Percentiles rank a stretch among this genome's conserved stretches.
phyloP scores from a whole-genome alignment of 768 basidiomycete genomes.

The Pleurotus tuoliensis region DNA sequence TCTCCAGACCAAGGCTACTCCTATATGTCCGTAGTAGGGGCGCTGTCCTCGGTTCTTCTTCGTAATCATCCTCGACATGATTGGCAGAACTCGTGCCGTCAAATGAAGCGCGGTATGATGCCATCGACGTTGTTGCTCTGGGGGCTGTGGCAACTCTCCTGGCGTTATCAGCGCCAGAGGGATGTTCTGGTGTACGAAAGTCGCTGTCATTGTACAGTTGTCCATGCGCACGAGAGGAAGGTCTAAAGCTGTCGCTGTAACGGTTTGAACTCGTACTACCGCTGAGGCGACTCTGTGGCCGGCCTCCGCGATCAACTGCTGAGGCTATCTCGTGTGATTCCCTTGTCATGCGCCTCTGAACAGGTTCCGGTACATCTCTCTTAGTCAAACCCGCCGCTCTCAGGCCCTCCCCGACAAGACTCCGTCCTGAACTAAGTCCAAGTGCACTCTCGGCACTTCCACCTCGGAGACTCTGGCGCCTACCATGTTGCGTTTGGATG shows the following conservation, averaged over 20 bases:
- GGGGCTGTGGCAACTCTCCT: slow-evolving; percentile 10
- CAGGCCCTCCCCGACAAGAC: slow-evolving; percentile 63
- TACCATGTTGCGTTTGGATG: slow-evolving; percentile 24
- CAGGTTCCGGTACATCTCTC: slow-evolving; percentile 19
- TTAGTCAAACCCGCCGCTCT: slow-evolving; percentile 65
- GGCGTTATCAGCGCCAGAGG: slow-evolving; percentile 22
- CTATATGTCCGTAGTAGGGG: slow-evolving; percentile 39
- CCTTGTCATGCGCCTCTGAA: slow-evolving; percentile 9
- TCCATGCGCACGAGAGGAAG: not conserved
- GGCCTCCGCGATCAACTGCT: not conserved
- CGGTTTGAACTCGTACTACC: not conserved
- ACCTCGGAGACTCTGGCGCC: slow-evolving; percentile 52
- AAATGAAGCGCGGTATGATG: slow-evolving; percentile 34
- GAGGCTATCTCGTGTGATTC: not conserved
- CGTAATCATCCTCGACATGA: slow-evolving; percentile 19
- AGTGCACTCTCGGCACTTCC: slow-evolving; percentile 72
- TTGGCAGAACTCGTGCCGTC: slow-evolving; percentile 14
- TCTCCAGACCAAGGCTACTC: slow-evolving; percentile 19
- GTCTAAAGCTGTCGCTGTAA: slow-evolving; percentile 1
- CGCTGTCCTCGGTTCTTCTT: slow-evolving; percentile 30
- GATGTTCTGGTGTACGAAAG: slow-evolving; percentile 5
- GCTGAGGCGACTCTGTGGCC: slow-evolving; percentile 1
- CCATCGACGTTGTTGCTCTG: slow-evolving; percentile 57
- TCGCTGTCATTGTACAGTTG: not conserved
- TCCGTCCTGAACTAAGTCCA: slow-evolving; percentile 40